Base-by-base conservation (phyloP, 2,329 filamentous ascomycete species). In the Cytospora chrysosperma region DNA sequence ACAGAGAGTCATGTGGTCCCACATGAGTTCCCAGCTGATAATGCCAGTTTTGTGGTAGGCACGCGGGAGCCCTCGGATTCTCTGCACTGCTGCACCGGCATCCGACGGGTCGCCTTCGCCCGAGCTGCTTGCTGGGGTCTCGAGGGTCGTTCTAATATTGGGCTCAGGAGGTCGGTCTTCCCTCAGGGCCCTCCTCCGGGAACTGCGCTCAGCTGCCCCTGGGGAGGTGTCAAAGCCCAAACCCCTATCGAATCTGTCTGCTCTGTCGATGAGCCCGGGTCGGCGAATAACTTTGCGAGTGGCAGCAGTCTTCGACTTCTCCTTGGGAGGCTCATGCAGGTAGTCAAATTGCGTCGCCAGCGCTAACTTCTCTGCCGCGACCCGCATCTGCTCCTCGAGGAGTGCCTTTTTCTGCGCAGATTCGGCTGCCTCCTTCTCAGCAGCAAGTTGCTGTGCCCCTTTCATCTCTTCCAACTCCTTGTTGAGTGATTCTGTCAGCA, bases 1-100 rank as follows among this genome's bases (percentile, higher is more conserved):
- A 65, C 63, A 28, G 15, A 65, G 59, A 17, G 6, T 54, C 37
- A 65, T 32, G 12, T 54, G 40, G 28, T 47, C 62, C 21, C 24
- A 37, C 40, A 65, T 3, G 10, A 40, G 15, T 13, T 24, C 21
- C 59, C 51, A 65, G n/a, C 62, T 10, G 43, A 47, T 9, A 30
- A 30, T 43, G 3, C 19, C 27, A 8, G 26, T 7, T 9, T 12
- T n/a, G 15, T 65, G 63, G 40, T 65, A 65, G 40, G 28, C 6
- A 40, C 49, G 34, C 30, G 63, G 59, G 1, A 62, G 55, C 9
- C 24, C 51, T 8, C 21, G 24, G 1, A 10, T 49, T 12, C 7
- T 40, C 26, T 59, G 62, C 27, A 28, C 40, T 4, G 26, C 9
- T 26, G n/a, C 26, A 47, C 13, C 26, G 27, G 40, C 27, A 32